phyloP scores from a whole-genome alignment of 257 asterid genomes.

The Parsonsia alboflavescens region DNA sequence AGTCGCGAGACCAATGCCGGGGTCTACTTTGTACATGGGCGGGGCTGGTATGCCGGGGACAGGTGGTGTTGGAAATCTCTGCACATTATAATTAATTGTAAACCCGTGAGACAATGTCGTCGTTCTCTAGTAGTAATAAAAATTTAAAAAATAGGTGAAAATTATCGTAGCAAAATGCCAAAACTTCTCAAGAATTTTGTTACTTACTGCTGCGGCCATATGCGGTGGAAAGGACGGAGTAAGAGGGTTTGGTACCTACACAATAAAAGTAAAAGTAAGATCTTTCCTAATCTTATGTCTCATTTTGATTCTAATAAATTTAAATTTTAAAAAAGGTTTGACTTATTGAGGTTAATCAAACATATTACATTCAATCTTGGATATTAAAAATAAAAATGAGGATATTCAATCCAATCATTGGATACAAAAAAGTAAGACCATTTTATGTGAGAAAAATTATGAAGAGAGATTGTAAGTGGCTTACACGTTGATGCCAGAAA shows the following conservation, averaged over 20 bases:
- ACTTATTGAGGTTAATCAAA: no score
- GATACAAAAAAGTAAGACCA: no score
- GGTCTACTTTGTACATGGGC: constrained; percentile 53
- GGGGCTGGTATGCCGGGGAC: constrained; percentile 49
- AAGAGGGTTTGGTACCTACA: constrained; percentile 46
- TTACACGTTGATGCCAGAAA: constrained; percentile 67
- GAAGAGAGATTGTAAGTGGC: neutral
- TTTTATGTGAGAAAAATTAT: no score
- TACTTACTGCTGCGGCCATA: constrained; percentile 41
- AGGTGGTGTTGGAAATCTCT: constrained; percentile 51
- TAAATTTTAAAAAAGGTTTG: no score
- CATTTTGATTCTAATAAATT: no score
- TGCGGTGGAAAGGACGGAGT: constrained; percentile 56
- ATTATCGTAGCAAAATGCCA: neutral
- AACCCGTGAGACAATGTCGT: neutral
- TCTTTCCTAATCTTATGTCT: no score
- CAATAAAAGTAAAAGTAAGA: neutral
- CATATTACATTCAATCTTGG: no score
- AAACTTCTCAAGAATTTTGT: constrained; percentile 8
- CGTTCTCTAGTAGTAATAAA: no score
- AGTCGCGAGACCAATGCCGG: constrained; percentile 30
- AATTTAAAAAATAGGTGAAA: no score
- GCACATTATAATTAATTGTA: constrained; percentile 9
- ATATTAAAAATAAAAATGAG: no score
- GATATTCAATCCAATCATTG: neutral